Evolutionary conservation across 495 filamentous ascomycete species (phyloP).

Genomic region (Penicillium odoratum): DNA sequence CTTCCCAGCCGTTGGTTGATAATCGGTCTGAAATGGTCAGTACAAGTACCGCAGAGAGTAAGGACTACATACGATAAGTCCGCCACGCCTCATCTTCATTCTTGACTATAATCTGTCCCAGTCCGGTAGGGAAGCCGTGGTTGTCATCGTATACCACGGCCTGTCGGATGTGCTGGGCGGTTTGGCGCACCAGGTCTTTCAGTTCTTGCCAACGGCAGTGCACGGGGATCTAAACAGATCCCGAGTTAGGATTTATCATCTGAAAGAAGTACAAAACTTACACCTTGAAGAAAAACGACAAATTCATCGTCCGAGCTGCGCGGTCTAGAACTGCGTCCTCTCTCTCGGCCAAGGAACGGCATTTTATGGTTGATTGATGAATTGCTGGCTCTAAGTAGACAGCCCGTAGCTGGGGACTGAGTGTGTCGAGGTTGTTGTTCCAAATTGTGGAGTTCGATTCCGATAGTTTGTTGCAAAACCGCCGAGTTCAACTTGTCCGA

Average conservation of each 20-base stretch:
- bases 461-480: constrained; percentile 24
- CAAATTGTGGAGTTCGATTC: not conserved
- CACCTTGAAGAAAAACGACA: constrained; percentile 48
- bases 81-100: constrained; percentile 51
- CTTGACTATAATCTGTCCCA: constrained; percentile 51
- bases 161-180: constrained; percentile 48
- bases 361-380: constrained; percentile 17
- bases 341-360: constrained; percentile 35
- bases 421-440: not conserved
- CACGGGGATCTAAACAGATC: constrained; percentile 37
- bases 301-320: constrained; percentile 47
- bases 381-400: not conserved
- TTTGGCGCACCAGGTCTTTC: constrained; percentile 49
- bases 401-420: not conserved
- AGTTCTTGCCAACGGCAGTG: constrained; percentile 53
- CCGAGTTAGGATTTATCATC: not conserved
- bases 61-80: constrained; percentile 40
- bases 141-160: constrained; percentile 50
- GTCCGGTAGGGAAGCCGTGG: constrained; percentile 46
- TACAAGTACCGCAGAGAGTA: not conserved
- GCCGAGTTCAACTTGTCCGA: constrained; percentile 18
- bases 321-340: constrained; percentile 29
- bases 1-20: constrained; percentile 48
- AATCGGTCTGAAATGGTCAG: constrained; percentile 36
- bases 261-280: constrained; percentile 12